Base-by-base conservation (phyloP, 2,329 filamentous ascomycete genomes). In the Pseudogymnoascus sp. region DNA sequence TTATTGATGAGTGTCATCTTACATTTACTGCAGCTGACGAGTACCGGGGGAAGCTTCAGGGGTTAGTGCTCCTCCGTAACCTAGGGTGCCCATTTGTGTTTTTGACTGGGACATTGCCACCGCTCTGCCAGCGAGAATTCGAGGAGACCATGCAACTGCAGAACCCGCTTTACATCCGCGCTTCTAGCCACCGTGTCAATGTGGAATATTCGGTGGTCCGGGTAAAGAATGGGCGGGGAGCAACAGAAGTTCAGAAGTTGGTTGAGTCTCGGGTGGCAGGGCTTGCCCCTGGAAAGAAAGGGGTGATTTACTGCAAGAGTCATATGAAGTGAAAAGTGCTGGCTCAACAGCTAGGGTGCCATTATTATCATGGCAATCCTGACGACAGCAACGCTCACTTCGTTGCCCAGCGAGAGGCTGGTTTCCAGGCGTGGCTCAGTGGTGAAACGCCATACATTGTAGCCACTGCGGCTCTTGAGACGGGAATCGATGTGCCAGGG, bases 391-490 rank as follows among this genome's bases (percentile, higher is more conserved):
- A 25, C 58, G 35, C 58, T 11, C 30, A 36, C 4, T 60, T 60
- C 16, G 1, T 60, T 23, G 60, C 60, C 19, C 14, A 61, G 60
- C 38, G 42, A 28, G 60, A 61, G 39, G 60, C 42, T 35, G 39
- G 38, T 11, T 36, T 33, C 23, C 22, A 61, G 35, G 25, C 39
- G 16, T 60, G 58, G 55, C 61, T 12, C 22, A 12, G 23, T 16
- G 61, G 23, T 25, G 35, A 25, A n/a, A 19, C 12, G 19, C 33
- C 52, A 38, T 42, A 60, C 5, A 69, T 70, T 11, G 36, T 70
- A 12, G 69, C 65, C 25, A 71, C 60, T 9, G 67, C 61, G 5
- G 63, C 64, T 19, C 55, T 70, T 22, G 63, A 62, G 6, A 69
- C 60, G 11, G 61, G 65, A 2, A 63, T 71, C 11, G 62, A 71